phyloP scores from a whole-genome alignment of 306 rosid species.

The Canavalia ensiformis region DNA sequence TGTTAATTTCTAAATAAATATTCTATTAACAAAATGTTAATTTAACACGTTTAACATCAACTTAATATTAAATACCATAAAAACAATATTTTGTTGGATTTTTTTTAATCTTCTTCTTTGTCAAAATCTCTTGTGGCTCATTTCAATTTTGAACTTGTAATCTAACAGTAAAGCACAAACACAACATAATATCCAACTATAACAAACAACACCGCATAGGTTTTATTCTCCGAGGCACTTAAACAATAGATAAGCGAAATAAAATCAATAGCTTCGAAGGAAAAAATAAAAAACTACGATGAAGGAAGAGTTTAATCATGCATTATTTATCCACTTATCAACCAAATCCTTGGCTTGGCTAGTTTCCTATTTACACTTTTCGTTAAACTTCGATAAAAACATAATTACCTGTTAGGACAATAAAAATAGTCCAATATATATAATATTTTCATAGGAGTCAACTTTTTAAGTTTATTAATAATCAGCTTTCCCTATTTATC shows the following conservation, averaged over 20 bases:
- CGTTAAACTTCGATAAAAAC: slow-evolving; percentile 92
- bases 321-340: slow-evolving; percentile 85
- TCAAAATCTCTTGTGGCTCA: too few relatives aligned
- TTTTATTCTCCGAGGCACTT: background rate
- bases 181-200: background rate
- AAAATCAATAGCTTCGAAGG: background rate
- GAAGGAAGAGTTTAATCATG: slow-evolving; percentile 10
- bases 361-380: slow-evolving; percentile 86
- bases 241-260: background rate
- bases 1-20: too few relatives aligned
- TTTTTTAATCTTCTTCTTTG: too few relatives aligned
- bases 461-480: slow-evolving; percentile 85
- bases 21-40: too few relatives aligned
- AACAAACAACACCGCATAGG: too few relatives aligned
- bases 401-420: slow-evolving; percentile 76
- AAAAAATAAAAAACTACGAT: background rate
- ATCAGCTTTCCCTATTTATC: slow-evolving; percentile 88
- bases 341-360: slow-evolving; percentile 94
- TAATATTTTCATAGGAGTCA: slow-evolving; percentile 68
- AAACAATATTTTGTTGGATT: too few relatives aligned
- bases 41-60: too few relatives aligned
- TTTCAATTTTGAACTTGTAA: too few relatives aligned
- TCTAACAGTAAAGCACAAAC: background rate
- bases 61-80: too few relatives aligned
- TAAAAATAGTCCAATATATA: slow-evolving; percentile 11